Evolutionary conservation across 495 filamentous ascomycete genomes (phyloP).

Genomic region (Penicillium angulare): DNA sequence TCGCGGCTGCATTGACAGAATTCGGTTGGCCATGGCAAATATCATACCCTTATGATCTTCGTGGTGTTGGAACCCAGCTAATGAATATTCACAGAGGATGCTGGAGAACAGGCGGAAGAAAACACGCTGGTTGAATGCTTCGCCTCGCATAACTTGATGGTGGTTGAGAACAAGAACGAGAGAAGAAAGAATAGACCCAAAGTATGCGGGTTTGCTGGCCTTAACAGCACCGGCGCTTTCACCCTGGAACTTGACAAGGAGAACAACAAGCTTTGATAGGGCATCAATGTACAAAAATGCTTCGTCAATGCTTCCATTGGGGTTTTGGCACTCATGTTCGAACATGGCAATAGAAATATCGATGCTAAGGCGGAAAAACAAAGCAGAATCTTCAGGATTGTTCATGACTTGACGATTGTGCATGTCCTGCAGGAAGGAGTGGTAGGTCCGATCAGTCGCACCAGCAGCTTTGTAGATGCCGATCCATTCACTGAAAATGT

Average conservation of each 20-base stretch:
- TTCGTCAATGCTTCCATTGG: slow-evolving; percentile 61
- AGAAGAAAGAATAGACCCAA: slow-evolving; percentile 73
- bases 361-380: slow-evolving; percentile 80
- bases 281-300: slow-evolving; percentile 77
- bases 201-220: slow-evolving; percentile 59
- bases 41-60: slow-evolving; percentile 67
- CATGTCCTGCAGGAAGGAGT: slow-evolving; percentile 82
- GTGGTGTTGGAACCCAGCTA: slow-evolving; percentile 43
- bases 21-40: slow-evolving; percentile 68
- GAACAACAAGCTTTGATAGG: slow-evolving; percentile 78
- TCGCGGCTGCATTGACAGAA: slow-evolving; percentile 71
- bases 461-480: slow-evolving; percentile 72
- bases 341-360: slow-evolving; percentile 74
- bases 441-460: slow-evolving; percentile 65
- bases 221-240: slow-evolving; percentile 58
- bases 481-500: slow-evolving; percentile 93
- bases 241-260: slow-evolving; percentile 68
- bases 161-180: slow-evolving; percentile 79
- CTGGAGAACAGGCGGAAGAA: slow-evolving; percentile 91
- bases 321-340: slow-evolving; percentile 61
- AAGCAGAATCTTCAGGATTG: slow-evolving; percentile 66
- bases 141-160: slow-evolving; percentile 77
- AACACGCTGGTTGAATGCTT: slow-evolving; percentile 80
- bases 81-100: slow-evolving; percentile 68
- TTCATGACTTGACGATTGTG: slow-evolving; percentile 68